Conservation (phyloP, 1,284 basidiomycete species). For the Moesziomyces sp. region DNA sequence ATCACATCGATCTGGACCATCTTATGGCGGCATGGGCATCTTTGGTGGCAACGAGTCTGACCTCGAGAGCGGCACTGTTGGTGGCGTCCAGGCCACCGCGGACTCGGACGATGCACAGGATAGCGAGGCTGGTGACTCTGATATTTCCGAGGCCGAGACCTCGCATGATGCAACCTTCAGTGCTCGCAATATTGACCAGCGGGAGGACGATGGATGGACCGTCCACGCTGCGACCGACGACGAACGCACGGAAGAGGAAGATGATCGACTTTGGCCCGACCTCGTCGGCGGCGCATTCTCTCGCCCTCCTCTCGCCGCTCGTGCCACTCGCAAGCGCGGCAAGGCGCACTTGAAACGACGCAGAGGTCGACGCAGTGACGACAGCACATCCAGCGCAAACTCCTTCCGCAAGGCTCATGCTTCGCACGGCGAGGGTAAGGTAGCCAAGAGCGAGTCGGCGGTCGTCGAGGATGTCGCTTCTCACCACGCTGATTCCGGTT, state of each 20-base stretch:
- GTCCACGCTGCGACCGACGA: constrained; percentile 19
- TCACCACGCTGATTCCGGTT: constrained; percentile 30
- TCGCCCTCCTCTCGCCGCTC: constrained; percentile 20
- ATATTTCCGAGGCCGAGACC: constrained; percentile 1
- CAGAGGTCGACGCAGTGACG: constrained; percentile 29
- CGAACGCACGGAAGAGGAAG: constrained; percentile 29
- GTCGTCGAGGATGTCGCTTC: constrained; percentile 7
- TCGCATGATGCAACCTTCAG: not conserved
- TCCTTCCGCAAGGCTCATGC: constrained; percentile 9
- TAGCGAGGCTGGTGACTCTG: constrained; percentile 5
- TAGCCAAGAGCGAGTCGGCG: constrained; percentile 13
- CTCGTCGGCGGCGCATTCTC: constrained; percentile 54
- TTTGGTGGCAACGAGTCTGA: constrained; percentile 54
- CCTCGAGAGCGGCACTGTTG: constrained; percentile 50
- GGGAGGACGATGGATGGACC: constrained; percentile 25
- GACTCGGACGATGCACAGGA: constrained; percentile 44
- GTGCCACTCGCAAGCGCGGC: constrained; percentile 15
- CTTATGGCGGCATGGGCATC: constrained; percentile 40
- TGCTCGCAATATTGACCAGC: constrained; percentile 2
- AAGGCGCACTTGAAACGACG: constrained; percentile 31
- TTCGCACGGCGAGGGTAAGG: constrained; percentile 19
- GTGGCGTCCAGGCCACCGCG: constrained; percentile 46
- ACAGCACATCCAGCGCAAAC: constrained; percentile 15
- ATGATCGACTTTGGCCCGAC: constrained; percentile 43
- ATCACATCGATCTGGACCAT: not conserved